phyloP scores from a whole-genome alignment of 768 basidiomycete species.

The Hericium rajendrae region DNA sequence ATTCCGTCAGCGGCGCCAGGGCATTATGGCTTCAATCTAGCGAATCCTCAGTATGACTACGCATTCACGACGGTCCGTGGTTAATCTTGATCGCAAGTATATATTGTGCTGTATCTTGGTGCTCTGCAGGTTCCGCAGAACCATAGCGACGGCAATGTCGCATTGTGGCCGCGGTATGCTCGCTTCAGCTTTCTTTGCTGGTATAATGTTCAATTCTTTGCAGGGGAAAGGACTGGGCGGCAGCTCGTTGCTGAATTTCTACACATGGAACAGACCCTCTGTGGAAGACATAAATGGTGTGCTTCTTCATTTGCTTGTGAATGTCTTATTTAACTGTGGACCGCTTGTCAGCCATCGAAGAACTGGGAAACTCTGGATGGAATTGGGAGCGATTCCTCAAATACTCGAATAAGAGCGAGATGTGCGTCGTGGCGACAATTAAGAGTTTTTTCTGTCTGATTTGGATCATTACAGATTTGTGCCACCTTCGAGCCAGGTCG shows the following conservation, averaged over 20 bases:
- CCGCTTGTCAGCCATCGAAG: conserved; percentile 23
- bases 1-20: conserved; percentile 1
- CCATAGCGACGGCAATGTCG: conserved; percentile 3
- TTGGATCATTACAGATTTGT: not conserved
- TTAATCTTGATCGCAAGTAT: no score
- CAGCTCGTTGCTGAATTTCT: conserved; percentile 35
- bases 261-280: conserved; percentile 21
- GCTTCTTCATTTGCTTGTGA: not conserved
- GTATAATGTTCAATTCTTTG: not conserved
- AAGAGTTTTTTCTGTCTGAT: not conserved
- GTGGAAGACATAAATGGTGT: conserved; percentile 23
- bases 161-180: conserved; percentile 9
- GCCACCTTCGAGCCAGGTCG: conserved; percentile 20
- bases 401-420: conserved; percentile 29
- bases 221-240: conserved; percentile 28
- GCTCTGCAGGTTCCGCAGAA: conserved; percentile 11
- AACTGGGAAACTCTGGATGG: conserved; percentile 48
- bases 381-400: conserved; percentile 36
- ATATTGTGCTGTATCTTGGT: no score
- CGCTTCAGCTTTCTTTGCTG: not conserved
- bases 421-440: not conserved
- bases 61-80: conserved; percentile 10
- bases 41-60: conserved; percentile 14
- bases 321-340: not conserved
- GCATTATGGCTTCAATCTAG: conserved; percentile 9